Percentiles rank a stretch among this genome's conserved stretches.
Conservation (phyloP, 495 filamentous ascomycete genomes). For the Parathielavia hyrcaniae region DNA sequence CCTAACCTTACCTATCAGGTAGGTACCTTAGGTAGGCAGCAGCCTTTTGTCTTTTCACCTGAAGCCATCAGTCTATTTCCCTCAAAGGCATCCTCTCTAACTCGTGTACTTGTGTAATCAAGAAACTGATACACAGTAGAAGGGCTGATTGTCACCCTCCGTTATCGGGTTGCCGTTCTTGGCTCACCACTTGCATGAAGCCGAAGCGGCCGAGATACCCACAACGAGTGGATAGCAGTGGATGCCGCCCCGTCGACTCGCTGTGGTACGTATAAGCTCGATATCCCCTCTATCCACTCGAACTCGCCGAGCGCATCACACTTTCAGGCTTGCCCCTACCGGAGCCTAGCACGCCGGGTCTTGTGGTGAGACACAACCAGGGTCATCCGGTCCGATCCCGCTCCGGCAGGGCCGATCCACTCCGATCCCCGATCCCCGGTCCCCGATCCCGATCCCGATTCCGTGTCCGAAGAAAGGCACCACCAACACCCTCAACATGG, state of each 20-base stretch:
- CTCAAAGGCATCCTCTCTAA: too few relatives aligned
- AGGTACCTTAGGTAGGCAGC: too few relatives aligned
- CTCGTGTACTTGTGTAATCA: neutral
- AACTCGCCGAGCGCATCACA: neutral
- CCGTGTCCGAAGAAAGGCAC: too few relatives aligned
- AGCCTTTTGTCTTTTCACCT: too few relatives aligned
- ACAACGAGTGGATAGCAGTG: neutral
- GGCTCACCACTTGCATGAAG: too few relatives aligned
- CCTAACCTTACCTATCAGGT: too few relatives aligned
- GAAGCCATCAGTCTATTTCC: too few relatives aligned
- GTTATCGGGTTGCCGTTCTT: slow-evolving; percentile 9
- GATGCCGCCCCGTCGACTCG: neutral
- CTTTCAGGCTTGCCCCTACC: neutral
- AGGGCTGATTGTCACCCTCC: slow-evolving; percentile 5
- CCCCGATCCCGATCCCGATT: neutral
- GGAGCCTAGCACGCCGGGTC: neutral
- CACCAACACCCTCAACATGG: slow-evolving; percentile 33
- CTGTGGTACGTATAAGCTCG: neutral
- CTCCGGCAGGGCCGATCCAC: slow-evolving; percentile 6
- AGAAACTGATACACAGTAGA: too few relatives aligned
- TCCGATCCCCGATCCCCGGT: neutral
- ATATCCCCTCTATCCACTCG: neutral
- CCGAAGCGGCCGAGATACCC: neutral
- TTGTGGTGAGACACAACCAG: too few relatives aligned
- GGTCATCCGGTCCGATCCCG: slow-evolving; percentile 5